Evolutionary conservation across 31 red algal genomes (phyloP).

Genomic region (Asparagopsis taxiformis): DNA sequence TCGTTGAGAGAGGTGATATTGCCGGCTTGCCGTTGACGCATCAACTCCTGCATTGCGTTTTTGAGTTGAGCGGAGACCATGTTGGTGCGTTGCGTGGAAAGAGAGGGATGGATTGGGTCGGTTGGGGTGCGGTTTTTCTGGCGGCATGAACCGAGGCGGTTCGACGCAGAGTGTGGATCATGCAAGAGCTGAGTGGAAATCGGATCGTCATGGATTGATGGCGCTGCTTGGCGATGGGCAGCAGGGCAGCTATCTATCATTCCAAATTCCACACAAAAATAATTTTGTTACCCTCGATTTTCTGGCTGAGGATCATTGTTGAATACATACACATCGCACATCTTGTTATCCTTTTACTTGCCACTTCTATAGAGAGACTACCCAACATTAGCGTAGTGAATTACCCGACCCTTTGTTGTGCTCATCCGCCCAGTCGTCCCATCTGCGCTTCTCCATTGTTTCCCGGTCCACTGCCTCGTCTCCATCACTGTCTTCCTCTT

Average conservation of each 20-base stretch:
- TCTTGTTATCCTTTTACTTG: no score
- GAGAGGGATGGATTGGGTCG: neutral
- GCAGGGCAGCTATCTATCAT: no score
- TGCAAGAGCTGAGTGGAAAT: no score
- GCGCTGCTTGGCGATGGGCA: no score
- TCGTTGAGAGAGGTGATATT: constrained; percentile 10
- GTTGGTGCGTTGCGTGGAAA: neutral
- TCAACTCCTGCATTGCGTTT: constrained; percentile 13
- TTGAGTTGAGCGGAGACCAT: constrained; percentile 2
- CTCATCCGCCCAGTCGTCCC: constrained; percentile 88
- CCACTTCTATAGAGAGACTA: neutral
- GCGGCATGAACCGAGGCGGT: no score
- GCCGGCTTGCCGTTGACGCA: constrained; percentile 20
- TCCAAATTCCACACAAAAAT: no score
- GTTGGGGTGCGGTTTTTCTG: no score
- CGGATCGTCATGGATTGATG: no score
- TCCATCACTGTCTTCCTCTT: constrained; percentile 58
- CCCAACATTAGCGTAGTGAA: constrained; percentile 53
- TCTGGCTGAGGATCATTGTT: no score
- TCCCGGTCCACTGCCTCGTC: constrained; percentile 64
- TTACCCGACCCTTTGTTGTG: constrained; percentile 91
- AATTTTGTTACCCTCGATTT: no score
- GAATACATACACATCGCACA: no score
- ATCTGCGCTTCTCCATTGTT: constrained; percentile 54
- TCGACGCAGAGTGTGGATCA: no score